phyloP scores from a whole-genome alignment of 202 grass and related monocot genomes.

The Cymbopogon flexuosus region DNA sequence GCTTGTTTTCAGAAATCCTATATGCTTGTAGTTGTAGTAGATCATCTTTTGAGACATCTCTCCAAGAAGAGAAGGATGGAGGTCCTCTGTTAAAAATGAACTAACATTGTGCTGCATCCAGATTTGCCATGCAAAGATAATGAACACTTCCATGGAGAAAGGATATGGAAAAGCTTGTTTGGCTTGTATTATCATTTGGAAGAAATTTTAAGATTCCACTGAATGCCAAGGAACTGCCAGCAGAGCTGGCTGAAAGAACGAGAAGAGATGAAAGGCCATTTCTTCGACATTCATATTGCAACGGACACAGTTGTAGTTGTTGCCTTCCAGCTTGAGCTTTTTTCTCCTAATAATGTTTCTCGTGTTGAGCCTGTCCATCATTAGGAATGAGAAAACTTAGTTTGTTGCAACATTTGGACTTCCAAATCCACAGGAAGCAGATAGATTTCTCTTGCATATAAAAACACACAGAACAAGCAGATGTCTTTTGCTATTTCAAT shows the following conservation, averaged over 20 bases:
- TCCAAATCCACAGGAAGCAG: not conserved
- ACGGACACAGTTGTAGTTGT: not conserved
- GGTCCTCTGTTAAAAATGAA: not conserved
- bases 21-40: not conserved
- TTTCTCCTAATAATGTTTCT: not conserved
- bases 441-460: not conserved
- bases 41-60: not conserved
- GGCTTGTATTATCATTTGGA: not conserved
- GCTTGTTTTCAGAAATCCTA: not conserved
- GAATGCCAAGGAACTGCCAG: not conserved
- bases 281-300: not conserved
- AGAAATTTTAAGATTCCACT: not conserved
- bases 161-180: not conserved
- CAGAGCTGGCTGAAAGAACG: not conserved
- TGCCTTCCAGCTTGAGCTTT: not conserved
- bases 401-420: not conserved
- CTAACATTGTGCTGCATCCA: not conserved
- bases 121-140: not conserved
- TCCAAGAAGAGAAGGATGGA: not conserved
- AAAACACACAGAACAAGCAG: not conserved
- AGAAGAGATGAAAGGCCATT: not conserved
- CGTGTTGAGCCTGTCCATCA: not conserved
- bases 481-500: not conserved
- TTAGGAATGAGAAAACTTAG: not conserved
- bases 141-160: not conserved